Evolutionary conservation across 352 stramenopile species (phyloP).

Genomic region (Phytopythium delawarense): DNA sequence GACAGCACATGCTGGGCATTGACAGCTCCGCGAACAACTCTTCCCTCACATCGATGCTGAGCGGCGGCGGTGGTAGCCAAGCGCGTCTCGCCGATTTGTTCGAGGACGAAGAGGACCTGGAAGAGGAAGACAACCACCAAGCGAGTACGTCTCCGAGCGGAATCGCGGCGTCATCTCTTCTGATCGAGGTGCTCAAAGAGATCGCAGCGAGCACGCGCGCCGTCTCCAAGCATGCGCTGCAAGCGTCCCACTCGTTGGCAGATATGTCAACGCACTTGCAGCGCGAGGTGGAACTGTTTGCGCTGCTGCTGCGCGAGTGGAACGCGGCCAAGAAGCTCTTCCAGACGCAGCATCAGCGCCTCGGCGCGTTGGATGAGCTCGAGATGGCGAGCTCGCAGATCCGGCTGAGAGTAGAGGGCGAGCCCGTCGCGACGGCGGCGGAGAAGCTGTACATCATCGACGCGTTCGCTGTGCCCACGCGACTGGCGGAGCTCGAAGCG

Average conservation of each 20-base stretch:
- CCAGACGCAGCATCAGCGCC: constrained; percentile 62
- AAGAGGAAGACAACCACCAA: constrained; percentile 9
- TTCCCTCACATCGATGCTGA: constrained; percentile 7
- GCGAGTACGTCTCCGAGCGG: constrained; percentile 4
- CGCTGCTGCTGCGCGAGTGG: constrained; percentile 46
- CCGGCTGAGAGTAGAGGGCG: constrained; percentile 36
- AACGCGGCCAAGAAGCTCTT: constrained; percentile 56
- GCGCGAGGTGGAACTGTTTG: constrained; percentile 44
- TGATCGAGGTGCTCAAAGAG: constrained; percentile 66
- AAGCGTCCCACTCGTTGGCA: neutral
- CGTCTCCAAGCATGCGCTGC: neutral
- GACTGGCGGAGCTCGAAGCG: constrained; percentile 30
- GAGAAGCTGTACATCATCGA: constrained; percentile 63
- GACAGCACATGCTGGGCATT: constrained; percentile 51
- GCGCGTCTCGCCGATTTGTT: constrained; percentile 8
- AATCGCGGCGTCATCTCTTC: constrained; percentile 20
- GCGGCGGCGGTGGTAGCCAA: neutral
- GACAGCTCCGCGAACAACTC: constrained; percentile 19
- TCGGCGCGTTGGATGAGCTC: constrained; percentile 69
- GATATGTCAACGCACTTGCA: constrained; percentile 32
- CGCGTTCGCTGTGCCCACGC: constrained; percentile 33
- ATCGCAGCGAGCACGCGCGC: constrained; percentile 25
- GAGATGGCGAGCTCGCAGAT: constrained; percentile 76
- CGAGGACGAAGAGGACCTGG: constrained; percentile 11
- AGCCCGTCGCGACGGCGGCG: constrained; percentile 27